Evolutionary conservation across 345 rosid genomes (phyloP).

Genomic region (Lumnitzera littorea): DNA sequence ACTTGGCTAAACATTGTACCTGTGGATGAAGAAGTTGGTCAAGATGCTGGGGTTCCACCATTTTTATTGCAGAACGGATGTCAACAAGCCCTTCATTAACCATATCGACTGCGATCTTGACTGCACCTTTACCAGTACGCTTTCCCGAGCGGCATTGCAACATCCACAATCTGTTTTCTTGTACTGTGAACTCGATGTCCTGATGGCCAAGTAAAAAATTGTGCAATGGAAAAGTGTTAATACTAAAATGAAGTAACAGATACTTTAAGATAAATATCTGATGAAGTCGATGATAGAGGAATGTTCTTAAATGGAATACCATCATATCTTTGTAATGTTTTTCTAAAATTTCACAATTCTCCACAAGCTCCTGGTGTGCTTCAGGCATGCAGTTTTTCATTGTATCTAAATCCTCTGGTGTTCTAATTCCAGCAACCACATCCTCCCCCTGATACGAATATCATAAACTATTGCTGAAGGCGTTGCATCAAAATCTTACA

Average conservation of each 20-base stretch:
- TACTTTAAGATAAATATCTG: no score
- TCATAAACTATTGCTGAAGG: conserved; percentile 5
- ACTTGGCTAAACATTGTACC: conserved; percentile 22
- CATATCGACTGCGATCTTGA: conserved; percentile 84
- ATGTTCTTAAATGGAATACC: conserved; percentile 25
- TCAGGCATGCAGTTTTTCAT: conserved; percentile 76
- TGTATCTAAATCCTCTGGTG: conserved; percentile 73
- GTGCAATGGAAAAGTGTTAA: no score
- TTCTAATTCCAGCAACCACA: conserved; percentile 94
- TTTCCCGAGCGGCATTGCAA: conserved; percentile 90
- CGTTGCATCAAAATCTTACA: neutral
- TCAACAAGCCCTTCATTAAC: conserved; percentile 77
- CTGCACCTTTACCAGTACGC: conserved; percentile 85
- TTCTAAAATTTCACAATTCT: conserved; percentile 81
- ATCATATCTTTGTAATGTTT: conserved; percentile 92
- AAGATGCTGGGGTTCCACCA: conserved; percentile 94
- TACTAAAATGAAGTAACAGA: no score
- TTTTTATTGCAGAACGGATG: conserved; percentile 48
- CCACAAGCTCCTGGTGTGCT: conserved; percentile 78
- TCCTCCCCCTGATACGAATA: conserved; percentile 66
- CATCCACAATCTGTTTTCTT: conserved; percentile 96
- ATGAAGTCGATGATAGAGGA: no score
- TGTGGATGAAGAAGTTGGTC: conserved; percentile 97
- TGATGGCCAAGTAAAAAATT: conserved; percentile 2
- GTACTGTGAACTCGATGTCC: conserved; percentile 98